Base-by-base conservation (phyloP, 441 rosid genomes). In the Biscutella laevigata region DNA sequence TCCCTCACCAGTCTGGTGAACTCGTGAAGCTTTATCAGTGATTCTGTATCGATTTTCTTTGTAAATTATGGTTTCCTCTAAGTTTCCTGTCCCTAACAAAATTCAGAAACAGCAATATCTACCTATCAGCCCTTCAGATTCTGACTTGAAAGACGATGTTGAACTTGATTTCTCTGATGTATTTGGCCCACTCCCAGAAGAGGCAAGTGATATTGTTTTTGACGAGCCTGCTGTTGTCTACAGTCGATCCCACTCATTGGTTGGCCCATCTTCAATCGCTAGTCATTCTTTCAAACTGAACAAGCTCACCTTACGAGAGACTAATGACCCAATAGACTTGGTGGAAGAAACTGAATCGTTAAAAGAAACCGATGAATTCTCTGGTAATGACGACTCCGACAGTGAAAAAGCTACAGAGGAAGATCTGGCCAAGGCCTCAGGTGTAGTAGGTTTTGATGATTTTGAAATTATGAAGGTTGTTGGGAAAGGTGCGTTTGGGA, bases 401-500 rank as follows among this genome's bases (percentile, higher is more conserved):
- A 28, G 15, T 51, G 77, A 70, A 33, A 69, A 60, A 36, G 37
- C 43, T 66, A 30, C 11, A 17, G 59, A 67, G 62, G 71, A 50
- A 38, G 72, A 53, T 57, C 16, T 52, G 38, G 26, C n/a, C 29
- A 62, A 67, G 53, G 62, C 45, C 46, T 45, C 44, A 6, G 54
- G 76, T 61, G 74, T 84, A 0, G 82, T 91, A 25, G 82, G 86
- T 25, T 75, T 82, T 61, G 94, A 91, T 12, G 94, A 88, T 64
- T 91, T 91, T 74, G 96, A 88, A 74, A 68, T 75, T 74, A 43
- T 91, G 77, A 91, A 82, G 67, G 82, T 91, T 55, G 96, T 88
- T 46, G 98, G 98, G 57, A 81, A 85, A 74, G 98, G 98, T 64
- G 91, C 95, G 54, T 91, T 91, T 73, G 98, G 85, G 39, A 91